These are phyloP conservation scores for Candida tammaniensis DNA, from an alignment of 805 yeast species.

Conservation along the genomic window DNA sequence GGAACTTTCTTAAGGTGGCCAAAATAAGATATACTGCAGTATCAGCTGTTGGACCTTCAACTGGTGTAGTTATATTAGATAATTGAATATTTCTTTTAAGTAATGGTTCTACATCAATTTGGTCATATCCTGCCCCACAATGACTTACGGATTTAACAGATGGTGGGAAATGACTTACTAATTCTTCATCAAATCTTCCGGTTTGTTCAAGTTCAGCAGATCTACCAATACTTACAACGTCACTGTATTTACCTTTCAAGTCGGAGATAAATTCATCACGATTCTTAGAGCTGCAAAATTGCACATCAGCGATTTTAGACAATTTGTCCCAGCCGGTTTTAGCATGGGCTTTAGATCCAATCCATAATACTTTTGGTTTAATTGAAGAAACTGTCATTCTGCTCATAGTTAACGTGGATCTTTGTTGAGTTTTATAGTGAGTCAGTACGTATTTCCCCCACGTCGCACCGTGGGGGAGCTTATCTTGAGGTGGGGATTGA, in stretches of 20 bases:
- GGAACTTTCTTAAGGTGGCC: slow-evolving; percentile 68
- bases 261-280: slow-evolving; percentile 43
- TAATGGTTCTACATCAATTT: slow-evolving; percentile 56
- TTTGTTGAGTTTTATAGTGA: neutral
- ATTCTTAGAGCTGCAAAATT: slow-evolving; percentile 31
- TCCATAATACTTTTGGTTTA: slow-evolving; percentile 60
- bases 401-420: slow-evolving; percentile 1
- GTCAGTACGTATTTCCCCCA: neutral
- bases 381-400: slow-evolving; percentile 2
- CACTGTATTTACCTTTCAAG: slow-evolving; percentile 42
- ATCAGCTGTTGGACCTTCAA: slow-evolving; percentile 70
- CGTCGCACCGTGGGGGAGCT: neutral
- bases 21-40: slow-evolving; percentile 62
- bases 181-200: slow-evolving; percentile 65
- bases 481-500: no score
- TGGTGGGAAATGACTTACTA: slow-evolving; percentile 52
- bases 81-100: slow-evolving; percentile 54
- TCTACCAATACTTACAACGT: slow-evolving; percentile 44
- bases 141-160: slow-evolving; percentile 55
- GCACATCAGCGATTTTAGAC: slow-evolving; percentile 36
- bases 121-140: slow-evolving; percentile 78
- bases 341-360: slow-evolving; percentile 20
- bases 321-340: slow-evolving; percentile 51
- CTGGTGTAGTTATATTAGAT: slow-evolving; percentile 65
- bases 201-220: slow-evolving; percentile 52